Base-by-base conservation (phyloP, 208 protist genomes). In the Trypanosoma grayi region DNA sequence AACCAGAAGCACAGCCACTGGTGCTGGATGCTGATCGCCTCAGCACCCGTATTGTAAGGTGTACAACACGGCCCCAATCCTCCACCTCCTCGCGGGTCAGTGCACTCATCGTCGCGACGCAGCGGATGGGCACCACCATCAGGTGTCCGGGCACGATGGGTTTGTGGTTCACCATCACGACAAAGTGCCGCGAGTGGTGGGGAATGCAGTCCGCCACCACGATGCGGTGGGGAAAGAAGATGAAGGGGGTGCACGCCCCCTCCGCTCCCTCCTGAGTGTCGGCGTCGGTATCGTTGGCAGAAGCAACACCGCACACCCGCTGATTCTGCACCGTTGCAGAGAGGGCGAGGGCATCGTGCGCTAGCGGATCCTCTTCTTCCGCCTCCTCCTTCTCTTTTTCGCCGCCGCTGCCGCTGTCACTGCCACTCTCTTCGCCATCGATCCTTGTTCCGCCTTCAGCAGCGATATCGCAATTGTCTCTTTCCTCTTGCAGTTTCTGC, bases 51-150 rank as follows among this genome's bases (percentile, higher is more conserved):
- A 94, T 54, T 20, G 84, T 84, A 36, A 79, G 58, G n/a, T 59
- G 45, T 73, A 94, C 79, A 13, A 79, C 69, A 9, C 30, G 54
- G 0, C 84, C 87, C 77, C 81, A 94, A 73, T 91, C 87, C 44
- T 75, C 66, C 45, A 90, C 50, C 63, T 94, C 87, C 33, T 78
- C 84, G n/a, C 64, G 58, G 6, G 71, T 78, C 34, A 94, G 75
- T 1, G 74, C 77, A 59, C 83, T 70, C 16, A 94, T 73, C 2
- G 83, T 85, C 36, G 75, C 79, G 0, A 92, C 71, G 58, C 80
- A 88, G 43, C 88, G 88, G 31, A 85, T 77, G 13, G 88, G 88
- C 13, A 94, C 83, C 10, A 94, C 75, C 75, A 94, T 85, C 44
- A 94, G 60, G 31, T 94, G 88, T 20, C 79, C 45, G 16, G 80